These are phyloP conservation scores for Infundibulicybe gibba DNA, from an alignment of 768 basidiomycete genomes.

Conservation along the genomic window DNA sequence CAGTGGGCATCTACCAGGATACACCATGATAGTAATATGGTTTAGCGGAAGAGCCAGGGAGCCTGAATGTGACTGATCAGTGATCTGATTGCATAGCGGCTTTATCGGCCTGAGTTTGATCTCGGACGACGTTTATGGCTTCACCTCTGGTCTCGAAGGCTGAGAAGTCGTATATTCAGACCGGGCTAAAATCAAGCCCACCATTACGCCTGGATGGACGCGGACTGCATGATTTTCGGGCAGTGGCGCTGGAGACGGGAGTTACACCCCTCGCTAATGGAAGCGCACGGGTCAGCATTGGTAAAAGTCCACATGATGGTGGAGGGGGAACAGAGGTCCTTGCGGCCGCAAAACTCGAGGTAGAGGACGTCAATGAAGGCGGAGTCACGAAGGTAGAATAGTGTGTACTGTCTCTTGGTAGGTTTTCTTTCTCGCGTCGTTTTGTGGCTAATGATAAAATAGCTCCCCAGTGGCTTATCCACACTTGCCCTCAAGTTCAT, in stretches of 20 bases:
- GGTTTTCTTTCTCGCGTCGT: slow-evolving; percentile 21
- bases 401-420: slow-evolving; percentile 76
- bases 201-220: slow-evolving; percentile 82
- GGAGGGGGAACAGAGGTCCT: slow-evolving; percentile 75
- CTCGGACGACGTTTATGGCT: slow-evolving; percentile 18
- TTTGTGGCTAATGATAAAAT: slow-evolving; percentile 17
- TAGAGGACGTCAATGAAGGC: slow-evolving; percentile 50
- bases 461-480: slow-evolving; percentile 86
- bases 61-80: slow-evolving; percentile 7
- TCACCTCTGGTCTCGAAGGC: slow-evolving; percentile 62
- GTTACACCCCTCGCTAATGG: slow-evolving; percentile 82
- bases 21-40: slow-evolving; percentile 20
- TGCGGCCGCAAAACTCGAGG: slow-evolving; percentile 78
- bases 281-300: slow-evolving; percentile 74
- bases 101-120: neutral
- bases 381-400: slow-evolving; percentile 57
- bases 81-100: slow-evolving; percentile 5
- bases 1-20: slow-evolving; percentile 23
- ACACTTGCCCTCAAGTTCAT: slow-evolving; percentile 49
- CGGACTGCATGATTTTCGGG: slow-evolving; percentile 58
- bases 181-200: slow-evolving; percentile 53
- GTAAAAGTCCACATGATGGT: slow-evolving; percentile 46
- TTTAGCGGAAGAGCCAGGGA: neutral
- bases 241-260: slow-evolving; percentile 72
- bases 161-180: slow-evolving; percentile 72